Base-by-base conservation (phyloP, 2,329 filamentous ascomycete genomes). In the Nectriaceae sp. region DNA sequence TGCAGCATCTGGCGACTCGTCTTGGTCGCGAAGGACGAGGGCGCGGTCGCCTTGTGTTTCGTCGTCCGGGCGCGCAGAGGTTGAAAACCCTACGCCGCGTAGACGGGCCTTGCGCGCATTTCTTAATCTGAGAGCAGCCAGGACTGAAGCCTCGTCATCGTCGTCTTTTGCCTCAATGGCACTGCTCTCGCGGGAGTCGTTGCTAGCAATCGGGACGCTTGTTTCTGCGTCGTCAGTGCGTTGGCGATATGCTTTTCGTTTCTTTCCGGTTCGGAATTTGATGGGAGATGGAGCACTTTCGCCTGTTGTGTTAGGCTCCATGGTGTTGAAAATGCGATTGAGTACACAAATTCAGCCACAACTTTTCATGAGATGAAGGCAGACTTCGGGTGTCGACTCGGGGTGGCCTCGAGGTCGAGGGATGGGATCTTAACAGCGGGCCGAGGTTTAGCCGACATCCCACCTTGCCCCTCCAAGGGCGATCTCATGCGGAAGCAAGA, bases 231-330 rank as follows among this genome's bases (percentile, higher is more conserved):
- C 62, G 43, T 67, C 62, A 41, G 67, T 62, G 53, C 80, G 78
- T 53, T 81, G 80, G 40, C 82, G 75, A 54, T 83, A 81, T 4
- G 72, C 69, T 62, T 84, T 85, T 63, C 81, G 75, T 68, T 84
- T 85, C 66, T 84, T 85, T 50, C 72, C 62, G 22, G 70, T 72
- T 33, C 82, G 80, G 56, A 86, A 86, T 24, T 79, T 67, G 26
- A 82, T 66, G 11, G 69, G 66, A 39, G 61, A 56, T 41, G 47
- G n/a, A 5, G 44, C 44, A 3, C 61, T 49, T 16, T 68, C 62
- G 37, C 55, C 50, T 41, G 50, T 21, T 20, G 53, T 45, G 18
- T 57, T 33, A 15, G 46, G 39, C 3, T 60, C 54, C 64, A 65
- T 65, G 39, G 18, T 44, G 38, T 29, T 37, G 40, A 44, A 26